A percentile compares a stretch with the other conserved stretches of the same genome.
phyloP scores from a whole-genome alignment of 2,329 filamentous ascomycete species.

The Chaetothyriales sp. region DNA sequence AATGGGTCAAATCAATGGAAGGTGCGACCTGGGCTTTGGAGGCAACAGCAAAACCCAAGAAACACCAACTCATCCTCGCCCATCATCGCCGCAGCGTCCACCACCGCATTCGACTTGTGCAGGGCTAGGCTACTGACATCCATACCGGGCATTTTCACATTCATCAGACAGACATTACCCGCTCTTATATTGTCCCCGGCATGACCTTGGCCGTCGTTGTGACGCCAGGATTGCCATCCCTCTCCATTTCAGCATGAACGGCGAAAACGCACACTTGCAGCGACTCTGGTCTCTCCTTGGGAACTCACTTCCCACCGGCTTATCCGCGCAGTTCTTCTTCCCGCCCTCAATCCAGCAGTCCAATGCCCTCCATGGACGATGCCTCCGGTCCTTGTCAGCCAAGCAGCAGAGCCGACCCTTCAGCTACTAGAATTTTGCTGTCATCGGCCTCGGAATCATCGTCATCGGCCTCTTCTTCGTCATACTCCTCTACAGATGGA shows the following conservation, averaged over 20 bases:
- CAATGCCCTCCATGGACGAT: not conserved
- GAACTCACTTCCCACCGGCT: not conserved
- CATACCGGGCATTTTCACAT: not conserved
- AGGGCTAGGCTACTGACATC: not conserved
- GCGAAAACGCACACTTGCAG: not conserved
- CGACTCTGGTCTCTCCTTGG: not conserved
- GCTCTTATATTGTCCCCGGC: not conserved
- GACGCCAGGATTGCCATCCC: not conserved
- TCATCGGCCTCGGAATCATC: conserved; percentile 2
- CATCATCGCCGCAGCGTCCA: not conserved
- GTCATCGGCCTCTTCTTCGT: conserved; percentile 1
- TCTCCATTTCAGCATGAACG: not conserved
- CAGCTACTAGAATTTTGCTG: not conserved
- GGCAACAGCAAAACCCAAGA: not conserved
- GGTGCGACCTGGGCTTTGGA: not conserved
- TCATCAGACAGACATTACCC: not conserved
- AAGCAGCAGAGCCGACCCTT: not conserved
- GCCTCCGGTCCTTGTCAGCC: not conserved
- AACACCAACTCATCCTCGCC: not conserved
- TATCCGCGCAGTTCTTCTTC: not conserved
- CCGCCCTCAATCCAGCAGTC: not conserved
- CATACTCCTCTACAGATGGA: not conserved
- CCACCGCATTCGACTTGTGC: not conserved
- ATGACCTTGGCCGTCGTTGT: not conserved
- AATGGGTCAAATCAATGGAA: not conserved